These are phyloP conservation scores for Ophiostoma sp. DNA, from an alignment of 2,329 filamentous ascomycete species.

Conservation along the genomic window DNA sequence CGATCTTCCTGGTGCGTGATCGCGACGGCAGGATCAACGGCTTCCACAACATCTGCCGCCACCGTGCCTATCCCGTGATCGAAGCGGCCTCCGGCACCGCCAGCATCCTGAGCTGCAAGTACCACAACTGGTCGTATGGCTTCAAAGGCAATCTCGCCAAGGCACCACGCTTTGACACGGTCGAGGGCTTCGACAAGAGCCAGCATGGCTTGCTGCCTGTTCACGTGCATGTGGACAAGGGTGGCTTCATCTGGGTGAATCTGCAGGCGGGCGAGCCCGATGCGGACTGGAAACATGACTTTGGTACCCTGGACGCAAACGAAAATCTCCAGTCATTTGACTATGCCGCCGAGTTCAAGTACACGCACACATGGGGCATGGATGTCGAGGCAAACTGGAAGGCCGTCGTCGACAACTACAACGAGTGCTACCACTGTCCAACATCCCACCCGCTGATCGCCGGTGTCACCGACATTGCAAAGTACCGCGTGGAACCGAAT, in stretches of 20 bases:
- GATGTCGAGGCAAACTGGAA: conserved; percentile 45
- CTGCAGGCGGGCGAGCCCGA: conserved; percentile 43
- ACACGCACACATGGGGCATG: conserved; percentile 33
- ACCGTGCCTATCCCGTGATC: conserved; percentile 46
- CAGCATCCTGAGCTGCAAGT: conserved; percentile 44
- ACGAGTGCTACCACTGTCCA: conserved; percentile 51
- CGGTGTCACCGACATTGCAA: conserved; percentile 46
- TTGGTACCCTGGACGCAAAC: background rate
- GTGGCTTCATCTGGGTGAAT: conserved; percentile 29
- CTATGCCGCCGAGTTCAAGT: background rate
- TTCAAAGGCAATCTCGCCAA: conserved; percentile 46
- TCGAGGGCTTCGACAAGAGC: conserved; percentile 43
- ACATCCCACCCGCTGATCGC: conserved; percentile 50
- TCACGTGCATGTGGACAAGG: conserved; percentile 44
- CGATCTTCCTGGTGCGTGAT: conserved; percentile 44
- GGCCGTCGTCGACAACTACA: conserved; percentile 49
- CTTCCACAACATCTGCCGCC: conserved; percentile 48
- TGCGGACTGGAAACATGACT: conserved; percentile 46
- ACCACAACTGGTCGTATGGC: conserved; percentile 50
- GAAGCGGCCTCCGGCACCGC: conserved; percentile 41
- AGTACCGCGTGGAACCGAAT: conserved; percentile 43
- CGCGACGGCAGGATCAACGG: conserved; percentile 39
- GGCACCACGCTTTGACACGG: conserved; percentile 43
- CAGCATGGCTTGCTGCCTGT: conserved; percentile 48
- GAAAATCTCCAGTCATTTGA: conserved; percentile 24